Conservation (phyloP, 2,329 filamentous ascomycete species). For the Penicillium polonicum region DNA sequence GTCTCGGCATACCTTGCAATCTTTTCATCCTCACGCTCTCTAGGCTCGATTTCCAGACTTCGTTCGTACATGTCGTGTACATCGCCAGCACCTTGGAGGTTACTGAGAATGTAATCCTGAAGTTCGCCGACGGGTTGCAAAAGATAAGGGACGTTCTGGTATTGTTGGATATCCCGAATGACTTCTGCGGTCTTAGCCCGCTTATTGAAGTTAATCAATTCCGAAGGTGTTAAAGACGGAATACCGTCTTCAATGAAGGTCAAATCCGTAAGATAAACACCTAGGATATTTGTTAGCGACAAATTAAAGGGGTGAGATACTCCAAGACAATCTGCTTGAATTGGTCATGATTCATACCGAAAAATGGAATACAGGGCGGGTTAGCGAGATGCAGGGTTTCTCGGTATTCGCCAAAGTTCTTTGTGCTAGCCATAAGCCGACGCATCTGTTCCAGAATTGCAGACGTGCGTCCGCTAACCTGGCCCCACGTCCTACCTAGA, state of each 20-base stretch:
- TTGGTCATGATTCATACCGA: slow-evolving; percentile 61
- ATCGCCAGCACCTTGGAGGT: slow-evolving; percentile 92
- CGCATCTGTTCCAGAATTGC: slow-evolving; percentile 85
- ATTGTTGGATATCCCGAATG: slow-evolving; percentile 97
- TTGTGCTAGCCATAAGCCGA: slow-evolving; percentile 91
- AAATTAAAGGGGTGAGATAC: slow-evolving; percentile 4
- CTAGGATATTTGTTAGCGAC: slow-evolving; percentile 47
- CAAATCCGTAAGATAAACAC: slow-evolving; percentile 93
- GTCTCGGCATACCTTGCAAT: slow-evolving; percentile 79
- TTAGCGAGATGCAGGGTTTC: slow-evolving; percentile 90
- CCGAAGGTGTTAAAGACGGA: slow-evolving; percentile 91
- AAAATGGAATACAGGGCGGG: slow-evolving; percentile 96
- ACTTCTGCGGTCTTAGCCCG: slow-evolving; percentile 97
- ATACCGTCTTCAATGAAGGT: slow-evolving; percentile 99
- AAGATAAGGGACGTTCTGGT: slow-evolving; percentile 95
- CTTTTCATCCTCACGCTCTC: slow-evolving; percentile 97
- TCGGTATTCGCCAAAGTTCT: slow-evolving; percentile 96
- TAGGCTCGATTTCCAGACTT: slow-evolving; percentile 86
- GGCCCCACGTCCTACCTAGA: slow-evolving; percentile 88
- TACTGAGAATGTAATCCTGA: slow-evolving; percentile 93
- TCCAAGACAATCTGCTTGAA: neutral
- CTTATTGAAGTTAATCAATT: slow-evolving; percentile 98
- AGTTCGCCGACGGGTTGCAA: slow-evolving; percentile 85
- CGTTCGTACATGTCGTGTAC: slow-evolving; percentile 99
- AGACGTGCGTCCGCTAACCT: slow-evolving; percentile 82